Evolutionary conservation across 768 basidiomycete genomes (phyloP).

Genomic region (Suillus subaureus): DNA sequence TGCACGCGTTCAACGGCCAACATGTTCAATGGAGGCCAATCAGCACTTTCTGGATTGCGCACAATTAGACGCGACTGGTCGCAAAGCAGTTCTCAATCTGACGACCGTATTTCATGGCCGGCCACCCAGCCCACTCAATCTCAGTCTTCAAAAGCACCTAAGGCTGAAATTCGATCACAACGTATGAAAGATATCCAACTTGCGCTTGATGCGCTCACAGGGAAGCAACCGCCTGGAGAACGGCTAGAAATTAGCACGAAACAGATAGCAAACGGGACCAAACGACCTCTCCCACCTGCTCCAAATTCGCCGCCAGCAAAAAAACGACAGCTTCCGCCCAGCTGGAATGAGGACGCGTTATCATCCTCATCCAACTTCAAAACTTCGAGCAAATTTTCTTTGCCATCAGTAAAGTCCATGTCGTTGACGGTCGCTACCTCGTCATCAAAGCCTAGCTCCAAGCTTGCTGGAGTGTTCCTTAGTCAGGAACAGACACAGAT

Average conservation of each 20-base stretch:
- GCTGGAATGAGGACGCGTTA: constrained; percentile 44
- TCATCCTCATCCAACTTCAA: constrained; percentile 39
- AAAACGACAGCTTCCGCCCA: constrained; percentile 58
- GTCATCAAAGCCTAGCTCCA: constrained; percentile 16
- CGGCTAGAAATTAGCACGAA: constrained; percentile 17
- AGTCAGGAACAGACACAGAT: constrained; percentile 89
- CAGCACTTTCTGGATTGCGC: constrained; percentile 58
- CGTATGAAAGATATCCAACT: constrained; percentile 64
- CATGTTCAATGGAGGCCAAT: constrained; percentile 33
- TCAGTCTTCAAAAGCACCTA: constrained; percentile 20
- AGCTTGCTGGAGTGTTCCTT: constrained; percentile 54
- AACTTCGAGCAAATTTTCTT: constrained; percentile 17
- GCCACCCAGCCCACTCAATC: constrained; percentile 30
- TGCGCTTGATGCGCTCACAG: constrained; percentile 48
- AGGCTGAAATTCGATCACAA: constrained; percentile 25
- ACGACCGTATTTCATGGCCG: constrained; percentile 43
- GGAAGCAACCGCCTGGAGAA: constrained; percentile 24
- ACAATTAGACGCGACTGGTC: constrained; percentile 69
- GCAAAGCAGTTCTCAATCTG: constrained; percentile 37
- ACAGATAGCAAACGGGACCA: constrained; percentile 31
- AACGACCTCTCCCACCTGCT: constrained; percentile 32
- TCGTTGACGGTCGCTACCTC: constrained; percentile 11
- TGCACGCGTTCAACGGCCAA: background rate
- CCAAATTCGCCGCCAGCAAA: constrained; percentile 39
- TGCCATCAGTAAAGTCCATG: constrained; percentile 14